Percentiles rank a stretch among this genome's conserved stretches.
phyloP scores from a whole-genome alignment of 1,139 yeast genomes.

The Lipomyces yarrowii region DNA sequence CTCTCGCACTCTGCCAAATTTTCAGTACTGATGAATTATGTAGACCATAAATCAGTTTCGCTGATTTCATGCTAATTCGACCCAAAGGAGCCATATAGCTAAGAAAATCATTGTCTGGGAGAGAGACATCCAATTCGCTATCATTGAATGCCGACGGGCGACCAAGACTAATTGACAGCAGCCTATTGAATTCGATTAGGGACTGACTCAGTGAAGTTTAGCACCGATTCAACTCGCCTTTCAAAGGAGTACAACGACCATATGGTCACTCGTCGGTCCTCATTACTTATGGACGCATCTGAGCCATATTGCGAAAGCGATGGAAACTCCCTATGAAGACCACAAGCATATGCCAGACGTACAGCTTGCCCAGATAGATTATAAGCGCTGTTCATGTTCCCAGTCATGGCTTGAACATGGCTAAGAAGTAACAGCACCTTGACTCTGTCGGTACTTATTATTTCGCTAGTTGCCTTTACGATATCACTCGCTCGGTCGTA shows the following conservation, averaged over 20 bases:
- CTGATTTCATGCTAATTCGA: conserved; percentile 21
- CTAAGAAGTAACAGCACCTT: conserved; percentile 20
- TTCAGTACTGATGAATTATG: conserved; percentile 18
- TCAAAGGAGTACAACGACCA: conserved; percentile 29
- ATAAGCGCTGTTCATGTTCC: conserved; percentile 20
- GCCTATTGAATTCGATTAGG: not conserved
- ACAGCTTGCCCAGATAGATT: conserved; percentile 27
- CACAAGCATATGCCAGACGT: conserved; percentile 28
- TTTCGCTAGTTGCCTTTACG: conserved; percentile 18
- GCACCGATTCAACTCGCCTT: conserved; percentile 1
- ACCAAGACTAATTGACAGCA: conserved; percentile 20
- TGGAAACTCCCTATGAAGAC: conserved; percentile 28
- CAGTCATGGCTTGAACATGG: conserved; percentile 28
- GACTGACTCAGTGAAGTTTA: not conserved
- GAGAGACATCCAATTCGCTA: conserved; percentile 20
- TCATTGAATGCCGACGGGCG: conserved; percentile 29
- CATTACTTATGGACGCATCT: conserved; percentile 12
- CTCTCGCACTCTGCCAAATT: conserved; percentile 25
- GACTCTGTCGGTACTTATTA: conserved; percentile 25
- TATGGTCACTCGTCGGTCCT: conserved; percentile 20
- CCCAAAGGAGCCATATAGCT: conserved; percentile 29
- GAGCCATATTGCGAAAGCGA: conserved; percentile 19
- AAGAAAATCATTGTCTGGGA: conserved; percentile 24
- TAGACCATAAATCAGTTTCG: conserved; percentile 23
- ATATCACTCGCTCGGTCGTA: conserved; percentile 17